Base-by-base conservation (phyloP, 75 land plant species). In the Pinus albicaulis region DNA sequence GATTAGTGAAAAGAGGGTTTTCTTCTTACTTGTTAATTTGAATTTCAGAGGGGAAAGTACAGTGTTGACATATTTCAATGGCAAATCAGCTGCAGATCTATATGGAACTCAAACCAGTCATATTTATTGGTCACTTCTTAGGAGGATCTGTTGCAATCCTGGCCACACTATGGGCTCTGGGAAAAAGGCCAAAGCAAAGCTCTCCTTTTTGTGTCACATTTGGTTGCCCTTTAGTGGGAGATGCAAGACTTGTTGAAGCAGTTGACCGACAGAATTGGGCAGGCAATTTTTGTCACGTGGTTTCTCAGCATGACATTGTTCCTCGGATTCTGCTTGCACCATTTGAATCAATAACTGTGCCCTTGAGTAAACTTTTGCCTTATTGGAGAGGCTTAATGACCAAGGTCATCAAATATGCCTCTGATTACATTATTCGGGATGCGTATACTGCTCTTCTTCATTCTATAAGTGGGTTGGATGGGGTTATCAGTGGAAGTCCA, bases 211-310 rank as follows among this genome's bases (percentile, higher is more conserved):
- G 94, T 56, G 25, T 92, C 5, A 89, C 94, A 6, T 92, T 92
- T 76, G 94, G 94, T 19, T 81, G 81, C 7, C 92, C 92, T 16
- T 89, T 92, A 14, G 75, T 92, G 1, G 92, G 92, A 28, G 83
- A 89, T 61, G 28, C 17, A 22, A 72, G 76, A 14, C 72, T 89
- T 34, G 55, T 44, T 23, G 87, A 89, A 60, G 87, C 89, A 12
- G 65, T 87, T 52, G 48, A 74, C 3, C 78, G 89, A 12, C 88
- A 92, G 53, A 77, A 73, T 31, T 89, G 94, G 94, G 59, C 84
- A 10, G 12, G 62, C 14, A 66, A 31, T 41, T 89, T 91, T 78
- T 56, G 79, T 0, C 84, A 91, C 53, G 81, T 89, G 57, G 88
- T 89, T 55, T 78, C 62, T 58, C 72, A 69, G 59, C 53, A 66